Conservation (phyloP, 176 grass and related monocot genomes). For the Musa troglodytarum region DNA sequence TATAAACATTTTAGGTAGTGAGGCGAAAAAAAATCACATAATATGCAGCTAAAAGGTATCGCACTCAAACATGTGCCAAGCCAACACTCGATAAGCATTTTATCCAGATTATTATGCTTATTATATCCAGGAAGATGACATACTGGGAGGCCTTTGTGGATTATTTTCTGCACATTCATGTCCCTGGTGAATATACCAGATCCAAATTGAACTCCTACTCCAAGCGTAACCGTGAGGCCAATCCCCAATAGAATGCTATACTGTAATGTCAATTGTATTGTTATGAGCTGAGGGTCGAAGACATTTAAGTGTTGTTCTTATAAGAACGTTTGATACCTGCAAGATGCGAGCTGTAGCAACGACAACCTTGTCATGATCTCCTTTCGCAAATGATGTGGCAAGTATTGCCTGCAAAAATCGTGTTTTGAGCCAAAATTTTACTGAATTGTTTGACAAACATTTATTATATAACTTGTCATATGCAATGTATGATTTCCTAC, state of each 20-base stretch:
- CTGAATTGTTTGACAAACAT: not conserved
- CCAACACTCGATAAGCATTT: not conserved
- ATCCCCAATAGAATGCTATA: constrained; percentile 48
- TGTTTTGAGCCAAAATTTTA: not conserved
- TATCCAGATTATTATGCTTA: not conserved
- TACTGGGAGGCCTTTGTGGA: constrained; percentile 83
- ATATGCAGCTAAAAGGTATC: not conserved
- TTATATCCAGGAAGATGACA: not conserved
- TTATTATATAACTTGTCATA: not conserved
- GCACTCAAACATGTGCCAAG: not conserved
- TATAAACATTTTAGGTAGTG: not conserved
- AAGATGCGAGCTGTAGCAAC: constrained; percentile 60
- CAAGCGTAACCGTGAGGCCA: constrained; percentile 54
- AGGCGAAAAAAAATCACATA: not conserved
- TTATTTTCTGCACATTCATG: constrained; percentile 46
- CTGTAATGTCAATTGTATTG: constrained; percentile 9
- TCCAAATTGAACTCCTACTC: constrained; percentile 64
- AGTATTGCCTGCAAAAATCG: constrained; percentile 65
- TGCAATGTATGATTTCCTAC: not conserved
- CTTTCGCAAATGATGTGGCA: constrained; percentile 74
- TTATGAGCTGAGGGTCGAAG: constrained; percentile 3
- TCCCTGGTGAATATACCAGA: constrained; percentile 84
- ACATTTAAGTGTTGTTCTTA: not conserved
- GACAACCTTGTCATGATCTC: constrained; percentile 47
- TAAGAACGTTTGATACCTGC: constrained; percentile 36